These are phyloP conservation scores for Boeremia exigua DNA, from an alignment of 2,329 filamentous ascomycete species.

Conservation along the genomic window DNA sequence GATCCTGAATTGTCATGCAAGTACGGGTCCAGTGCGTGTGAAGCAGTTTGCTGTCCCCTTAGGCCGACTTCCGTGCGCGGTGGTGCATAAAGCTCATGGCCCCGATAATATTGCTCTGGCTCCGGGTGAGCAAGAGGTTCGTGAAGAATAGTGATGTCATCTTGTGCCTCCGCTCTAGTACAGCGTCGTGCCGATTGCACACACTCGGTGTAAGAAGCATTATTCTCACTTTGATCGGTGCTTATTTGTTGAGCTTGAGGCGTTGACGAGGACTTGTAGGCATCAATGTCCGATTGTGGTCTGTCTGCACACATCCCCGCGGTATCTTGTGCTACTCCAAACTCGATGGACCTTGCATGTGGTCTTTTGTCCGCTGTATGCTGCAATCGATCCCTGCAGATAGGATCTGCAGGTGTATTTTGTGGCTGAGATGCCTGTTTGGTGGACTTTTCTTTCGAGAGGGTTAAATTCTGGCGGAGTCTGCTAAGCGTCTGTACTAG, in stretches of 20 bases:
- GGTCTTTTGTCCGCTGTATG: neutral
- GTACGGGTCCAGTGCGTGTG: too few species aligned
- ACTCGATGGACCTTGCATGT: neutral
- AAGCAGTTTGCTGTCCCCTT: neutral
- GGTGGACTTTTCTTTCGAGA: slow-evolving; percentile 1
- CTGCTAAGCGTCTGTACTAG: slow-evolving; percentile 32
- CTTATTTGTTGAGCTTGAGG: too few species aligned
- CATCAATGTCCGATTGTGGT: neutral
- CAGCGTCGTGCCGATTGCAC: neutral
- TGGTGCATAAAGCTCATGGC: neutral
- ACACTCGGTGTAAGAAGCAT: neutral
- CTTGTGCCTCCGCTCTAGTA: neutral
- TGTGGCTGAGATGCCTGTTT: neutral
- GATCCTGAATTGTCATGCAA: neutral
- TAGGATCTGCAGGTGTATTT: neutral
- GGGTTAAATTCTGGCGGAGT: slow-evolving; percentile 26
- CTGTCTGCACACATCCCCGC: too few species aligned
- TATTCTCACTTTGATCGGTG: too few species aligned
- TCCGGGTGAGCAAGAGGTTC: neutral
- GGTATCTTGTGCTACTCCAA: too few species aligned
- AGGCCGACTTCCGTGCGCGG: too few species aligned
- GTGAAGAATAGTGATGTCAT: neutral
- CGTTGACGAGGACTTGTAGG: neutral
- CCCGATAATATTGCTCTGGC: slow-evolving; percentile 4
- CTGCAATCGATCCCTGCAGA: neutral